Percentiles rank a stretch among this genome's conserved stretches.
These are phyloP conservation scores for Dioszegia crocea DNA, from an alignment of 768 basidiomycete species.

Conservation along the genomic window DNA sequence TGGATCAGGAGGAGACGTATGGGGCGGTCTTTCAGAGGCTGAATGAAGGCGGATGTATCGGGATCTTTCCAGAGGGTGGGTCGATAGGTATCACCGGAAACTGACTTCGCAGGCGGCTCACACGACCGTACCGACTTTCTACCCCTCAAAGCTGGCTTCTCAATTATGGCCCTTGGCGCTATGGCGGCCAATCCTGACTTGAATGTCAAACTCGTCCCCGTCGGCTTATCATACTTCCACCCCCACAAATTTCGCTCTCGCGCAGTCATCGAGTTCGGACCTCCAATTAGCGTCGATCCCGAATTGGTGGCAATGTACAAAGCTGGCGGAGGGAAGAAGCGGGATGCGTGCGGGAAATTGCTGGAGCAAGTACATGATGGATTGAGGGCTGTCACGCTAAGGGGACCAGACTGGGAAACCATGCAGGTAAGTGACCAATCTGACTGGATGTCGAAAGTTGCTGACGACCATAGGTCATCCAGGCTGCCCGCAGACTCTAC, in stretches of 20 bases:
- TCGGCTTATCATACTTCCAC: slow-evolving; percentile 67
- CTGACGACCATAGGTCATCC: slow-evolving; percentile 66
- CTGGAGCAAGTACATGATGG: slow-evolving; percentile 87
- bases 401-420: slow-evolving; percentile 95
- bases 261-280: slow-evolving; percentile 94
- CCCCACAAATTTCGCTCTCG: slow-evolving; percentile 83
- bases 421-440: slow-evolving; percentile 84
- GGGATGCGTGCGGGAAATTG: slow-evolving; percentile 83
- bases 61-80: slow-evolving; percentile 96
- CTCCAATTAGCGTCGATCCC: slow-evolving; percentile 81
- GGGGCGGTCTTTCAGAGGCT: slow-evolving; percentile 82
- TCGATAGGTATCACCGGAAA: neutral
- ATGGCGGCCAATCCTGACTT: slow-evolving; percentile 86
- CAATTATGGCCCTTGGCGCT: slow-evolving; percentile 95
- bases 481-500: slow-evolving; percentile 88
- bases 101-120: slow-evolving; percentile 68
- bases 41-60: slow-evolving; percentile 81
- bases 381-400: slow-evolving; percentile 89
- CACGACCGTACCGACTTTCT: slow-evolving; percentile 95
- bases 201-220: slow-evolving; percentile 79
- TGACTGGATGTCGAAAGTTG: neutral
- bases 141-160: slow-evolving; percentile 94
- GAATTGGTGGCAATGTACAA: slow-evolving; percentile 88
- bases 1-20: slow-evolving; percentile 95
- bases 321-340: slow-evolving; percentile 77